Conservation (phyloP, 1,139 yeast genomes). For the Geotrichum bryndzae region DNA sequence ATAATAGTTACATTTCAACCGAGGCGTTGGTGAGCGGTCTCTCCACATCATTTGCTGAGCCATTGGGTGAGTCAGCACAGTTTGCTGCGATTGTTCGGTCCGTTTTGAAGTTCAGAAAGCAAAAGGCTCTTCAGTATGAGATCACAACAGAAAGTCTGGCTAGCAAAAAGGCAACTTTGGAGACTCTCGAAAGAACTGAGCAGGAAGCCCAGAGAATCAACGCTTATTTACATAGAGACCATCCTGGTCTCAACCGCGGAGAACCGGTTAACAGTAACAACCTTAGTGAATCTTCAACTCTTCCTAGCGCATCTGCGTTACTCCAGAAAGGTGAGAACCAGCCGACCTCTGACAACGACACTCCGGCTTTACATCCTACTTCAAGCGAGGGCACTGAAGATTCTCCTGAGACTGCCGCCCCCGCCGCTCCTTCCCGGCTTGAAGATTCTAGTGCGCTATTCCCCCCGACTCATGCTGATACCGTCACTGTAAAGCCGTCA, state of each 20-base stretch:
- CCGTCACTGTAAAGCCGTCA: slow-evolving; percentile 17
- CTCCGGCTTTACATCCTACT: background rate
- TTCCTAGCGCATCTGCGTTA: background rate
- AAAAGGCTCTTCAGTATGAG: slow-evolving; percentile 62
- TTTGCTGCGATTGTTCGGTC: slow-evolving; percentile 62
- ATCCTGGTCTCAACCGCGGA: background rate
- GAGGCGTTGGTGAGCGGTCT: slow-evolving; percentile 63
- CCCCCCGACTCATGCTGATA: slow-evolving; percentile 30
- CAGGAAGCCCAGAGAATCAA: slow-evolving; percentile 40
- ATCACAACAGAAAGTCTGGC: slow-evolving; percentile 52
- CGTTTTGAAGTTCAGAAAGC: slow-evolving; percentile 61
- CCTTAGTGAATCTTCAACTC: background rate
- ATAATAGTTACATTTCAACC: slow-evolving; percentile 60
- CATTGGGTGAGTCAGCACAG: slow-evolving; percentile 75
- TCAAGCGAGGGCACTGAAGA: background rate
- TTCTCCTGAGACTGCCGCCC: background rate
- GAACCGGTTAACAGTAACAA: background rate
- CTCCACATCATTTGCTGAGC: slow-evolving; percentile 73
- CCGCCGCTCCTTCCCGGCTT: slow-evolving; percentile 5
- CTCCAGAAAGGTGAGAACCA: slow-evolving; percentile 4
- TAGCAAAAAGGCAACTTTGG: slow-evolving; percentile 37
- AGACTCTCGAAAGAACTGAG: slow-evolving; percentile 38
- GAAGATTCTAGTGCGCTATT: slow-evolving; percentile 14
- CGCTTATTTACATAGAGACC: slow-evolving; percentile 28
- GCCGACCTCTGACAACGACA: slow-evolving; percentile 6